These are phyloP conservation scores for Salvia hispanica DNA, from an alignment of 257 asterid genomes.

Conservation along the genomic window DNA sequence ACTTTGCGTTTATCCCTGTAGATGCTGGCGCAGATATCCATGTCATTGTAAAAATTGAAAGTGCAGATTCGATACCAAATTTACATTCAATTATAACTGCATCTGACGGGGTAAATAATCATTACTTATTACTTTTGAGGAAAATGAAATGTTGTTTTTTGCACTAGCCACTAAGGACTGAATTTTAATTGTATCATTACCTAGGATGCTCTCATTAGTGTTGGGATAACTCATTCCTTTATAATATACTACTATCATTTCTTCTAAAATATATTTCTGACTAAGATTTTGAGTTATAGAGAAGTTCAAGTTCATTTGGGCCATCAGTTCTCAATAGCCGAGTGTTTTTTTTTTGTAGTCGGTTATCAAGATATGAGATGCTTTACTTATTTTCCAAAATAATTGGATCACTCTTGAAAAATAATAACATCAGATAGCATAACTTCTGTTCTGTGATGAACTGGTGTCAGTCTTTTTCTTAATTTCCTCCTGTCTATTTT, in stretches of 20 bases:
- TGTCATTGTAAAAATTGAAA: conserved; percentile 91
- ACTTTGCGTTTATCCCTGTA: conserved; percentile 29
- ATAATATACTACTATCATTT: too few relatives aligned
- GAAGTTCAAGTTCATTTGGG: too few relatives aligned
- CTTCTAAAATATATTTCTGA: too few relatives aligned
- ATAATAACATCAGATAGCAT: background rate
- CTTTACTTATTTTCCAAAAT: conserved; percentile 16
- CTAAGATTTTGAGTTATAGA: too few relatives aligned
- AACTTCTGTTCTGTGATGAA: conserved; percentile 7
- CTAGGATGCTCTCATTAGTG: background rate
- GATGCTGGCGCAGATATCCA: conserved; percentile 82
- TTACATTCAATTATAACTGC: conserved; percentile 86
- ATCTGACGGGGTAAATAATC: conserved; percentile 83
- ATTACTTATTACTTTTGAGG: conserved; percentile 11
- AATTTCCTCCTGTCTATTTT: conserved; percentile 13
- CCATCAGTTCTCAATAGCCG: too few relatives aligned
- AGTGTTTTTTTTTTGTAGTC: background rate
- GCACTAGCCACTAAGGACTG: background rate
- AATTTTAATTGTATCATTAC: background rate
- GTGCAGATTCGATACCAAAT: conserved; percentile 94
- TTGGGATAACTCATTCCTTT: background rate
- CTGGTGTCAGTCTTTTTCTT: conserved; percentile 8
- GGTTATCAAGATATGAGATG: background rate
- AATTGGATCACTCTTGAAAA: conserved; percentile 3
- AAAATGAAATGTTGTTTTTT: background rate